phyloP scores from a whole-genome alignment of 75 land plant genomes.

The Ceratopteris richardii region DNA sequence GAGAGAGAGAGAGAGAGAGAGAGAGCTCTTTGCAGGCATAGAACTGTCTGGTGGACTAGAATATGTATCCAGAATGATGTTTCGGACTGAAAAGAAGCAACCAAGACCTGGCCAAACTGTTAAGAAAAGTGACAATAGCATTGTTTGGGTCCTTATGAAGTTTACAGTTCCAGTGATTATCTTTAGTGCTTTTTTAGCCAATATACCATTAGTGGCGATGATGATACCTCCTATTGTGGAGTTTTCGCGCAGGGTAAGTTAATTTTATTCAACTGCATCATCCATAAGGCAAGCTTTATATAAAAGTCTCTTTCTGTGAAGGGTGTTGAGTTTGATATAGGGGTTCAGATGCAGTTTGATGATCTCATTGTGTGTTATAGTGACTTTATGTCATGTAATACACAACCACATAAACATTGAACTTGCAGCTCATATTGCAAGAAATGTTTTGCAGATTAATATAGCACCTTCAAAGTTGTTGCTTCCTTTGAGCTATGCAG shows the following conservation, averaged over 20 bases:
- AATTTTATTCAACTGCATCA: background rate
- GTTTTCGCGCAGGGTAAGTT: slow-evolving; percentile 18
- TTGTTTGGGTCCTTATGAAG: slow-evolving; percentile 26
- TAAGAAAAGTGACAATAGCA: slow-evolving; percentile 12
- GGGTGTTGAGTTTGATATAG: too few species aligned
- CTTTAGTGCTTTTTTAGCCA: slow-evolving; percentile 36
- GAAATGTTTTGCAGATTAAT: slow-evolving; percentile 12
- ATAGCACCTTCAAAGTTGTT: slow-evolving; percentile 33
- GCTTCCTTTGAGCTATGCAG: slow-evolving; percentile 37
- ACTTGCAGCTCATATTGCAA: background rate
- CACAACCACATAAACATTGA: too few species aligned
- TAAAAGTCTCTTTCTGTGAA: too few species aligned
- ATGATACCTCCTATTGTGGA: slow-evolving; percentile 37
- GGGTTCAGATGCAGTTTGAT: too few species aligned
- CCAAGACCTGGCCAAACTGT: slow-evolving; percentile 4
- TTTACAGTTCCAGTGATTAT: slow-evolving; percentile 29
- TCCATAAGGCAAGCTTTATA: too few species aligned
- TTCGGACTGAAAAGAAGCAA: slow-evolving; percentile 13
- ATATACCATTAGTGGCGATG: slow-evolving; percentile 38
- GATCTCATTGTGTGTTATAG: too few species aligned
- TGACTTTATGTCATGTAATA: too few species aligned
- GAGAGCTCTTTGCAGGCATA: slow-evolving; percentile 13
- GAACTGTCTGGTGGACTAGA: slow-evolving; percentile 34
- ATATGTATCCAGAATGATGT: slow-evolving; percentile 24
- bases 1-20: too few species aligned